phyloP scores from a whole-genome alignment of 768 basidiomycete species.

The Hebeloma cylindrosporum region DNA sequence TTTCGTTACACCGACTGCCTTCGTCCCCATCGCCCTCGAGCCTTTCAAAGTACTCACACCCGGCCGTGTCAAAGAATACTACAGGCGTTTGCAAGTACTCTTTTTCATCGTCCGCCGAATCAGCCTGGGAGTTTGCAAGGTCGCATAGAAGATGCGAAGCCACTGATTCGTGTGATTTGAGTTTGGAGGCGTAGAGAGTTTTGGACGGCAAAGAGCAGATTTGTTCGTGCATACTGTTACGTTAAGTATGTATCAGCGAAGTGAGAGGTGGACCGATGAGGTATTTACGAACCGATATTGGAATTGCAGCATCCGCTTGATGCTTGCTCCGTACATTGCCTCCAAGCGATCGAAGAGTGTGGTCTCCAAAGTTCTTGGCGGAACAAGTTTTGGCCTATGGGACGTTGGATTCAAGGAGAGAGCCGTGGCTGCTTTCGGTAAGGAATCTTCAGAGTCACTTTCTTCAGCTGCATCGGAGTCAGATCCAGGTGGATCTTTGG shows the following conservation, averaged over 20 bases:
- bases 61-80: constrained; percentile 92
- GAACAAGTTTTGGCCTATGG: constrained; percentile 37
- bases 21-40: constrained; percentile 79
- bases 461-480: constrained; percentile 2
- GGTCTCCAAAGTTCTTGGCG: constrained; percentile 75
- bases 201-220: constrained; percentile 87
- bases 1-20: constrained; percentile 91
- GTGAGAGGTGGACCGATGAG: too few species aligned
- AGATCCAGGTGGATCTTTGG: constrained; percentile 3
- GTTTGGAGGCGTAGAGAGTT: constrained; percentile 71
- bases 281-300: constrained; percentile 75
- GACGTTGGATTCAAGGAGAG: constrained; percentile 18
- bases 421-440: constrained; percentile 10
- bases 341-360: constrained; percentile 94
- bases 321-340: constrained; percentile 75
- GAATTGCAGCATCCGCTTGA: constrained; percentile 85
- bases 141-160: constrained; percentile 70
- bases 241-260: too few species aligned
- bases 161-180: constrained; percentile 73
- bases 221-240: constrained; percentile 77
- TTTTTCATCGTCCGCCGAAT: constrained; percentile 63
- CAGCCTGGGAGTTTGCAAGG: constrained; percentile 52
- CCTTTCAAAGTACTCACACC: constrained; percentile 91
- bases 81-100: constrained; percentile 78
- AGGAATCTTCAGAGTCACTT: constrained; percentile 15